Base-by-base conservation (phyloP, 208 protist genomes). In the Wallacemonas collosoma region DNA sequence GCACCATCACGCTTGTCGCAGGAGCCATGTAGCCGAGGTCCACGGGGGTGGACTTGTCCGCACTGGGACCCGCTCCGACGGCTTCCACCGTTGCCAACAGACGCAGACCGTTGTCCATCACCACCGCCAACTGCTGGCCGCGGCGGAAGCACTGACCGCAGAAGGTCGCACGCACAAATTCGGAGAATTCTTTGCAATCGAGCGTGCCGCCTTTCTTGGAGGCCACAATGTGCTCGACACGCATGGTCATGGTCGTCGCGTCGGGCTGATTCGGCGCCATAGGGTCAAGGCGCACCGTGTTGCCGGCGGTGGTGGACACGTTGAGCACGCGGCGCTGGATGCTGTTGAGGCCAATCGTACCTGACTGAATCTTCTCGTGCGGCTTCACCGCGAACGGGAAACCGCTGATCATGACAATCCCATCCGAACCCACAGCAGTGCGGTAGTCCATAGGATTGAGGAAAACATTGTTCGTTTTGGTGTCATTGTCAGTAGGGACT, bases 271-370 rank as follows among this genome's bases (percentile, higher is more conserved):
- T 39, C 2, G 63, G 36, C 1, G 73, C 50, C 9, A 83, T 44
- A 4, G 71, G 70, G 55, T 75, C 50, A 43, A 90, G 57, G 43
- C 57, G 41, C 40, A 89, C 87, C n/a, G 80, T 81, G 70, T 77
- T 85, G 43, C 82, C 84, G 17, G 80, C 71, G 2, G 83, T 83
- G 2, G 80, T 87, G 14, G 86, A 90, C 35, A 95, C 54, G 26
- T 79, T 78, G 14, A 91, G 72, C 39, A 90, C 51, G 17, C 87
- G 86, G 11, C 91, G 88, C 72, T 95, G 88, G 57, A 96, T 92
- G 66, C 80, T 85, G 72, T 93, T 96, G 74, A 93, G 86, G 50
- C 77, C 88, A 40, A 94, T 72, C 12, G 68, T 66, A 9, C 88
- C 91, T 3, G 41, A 65, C 60, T 66, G 63, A 14, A 96, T 80